Conservation (phyloP, 345 rosid genomes). For the Punica granatum region DNA sequence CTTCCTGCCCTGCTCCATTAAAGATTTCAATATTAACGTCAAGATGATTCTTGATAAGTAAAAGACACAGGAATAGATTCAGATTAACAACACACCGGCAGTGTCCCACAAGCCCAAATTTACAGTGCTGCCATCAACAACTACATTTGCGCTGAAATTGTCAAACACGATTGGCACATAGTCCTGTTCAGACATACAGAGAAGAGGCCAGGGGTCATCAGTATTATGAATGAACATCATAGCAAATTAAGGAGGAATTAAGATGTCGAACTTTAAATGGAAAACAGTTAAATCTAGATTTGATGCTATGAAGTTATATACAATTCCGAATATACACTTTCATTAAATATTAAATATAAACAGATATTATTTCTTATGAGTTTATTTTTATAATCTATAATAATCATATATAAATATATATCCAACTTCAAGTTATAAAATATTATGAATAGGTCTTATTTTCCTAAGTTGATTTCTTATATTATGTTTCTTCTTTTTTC, state of each 20-base stretch:
- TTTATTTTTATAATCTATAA: no score
- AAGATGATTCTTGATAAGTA: not conserved
- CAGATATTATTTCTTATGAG: no score
- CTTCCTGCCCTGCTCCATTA: slow-evolving; percentile 73
- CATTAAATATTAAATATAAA: no score
- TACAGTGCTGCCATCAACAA: slow-evolving; percentile 10
- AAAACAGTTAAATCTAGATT: not conserved
- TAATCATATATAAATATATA: no score
- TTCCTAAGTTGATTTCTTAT: no score
- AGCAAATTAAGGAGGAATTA: not conserved
- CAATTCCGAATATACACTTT: no score
- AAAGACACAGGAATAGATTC: not conserved
- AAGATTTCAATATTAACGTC: slow-evolving; percentile 7
- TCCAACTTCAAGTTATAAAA: no score
- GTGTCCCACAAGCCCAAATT: slow-evolving; percentile 11
- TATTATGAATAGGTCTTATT: no score
- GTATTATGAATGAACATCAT: not conserved
- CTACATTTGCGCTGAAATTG: slow-evolving; percentile 10
- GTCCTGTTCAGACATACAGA: not conserved
- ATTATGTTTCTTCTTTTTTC: no score
- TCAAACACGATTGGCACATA: slow-evolving; percentile 9
- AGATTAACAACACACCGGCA: slow-evolving; percentile 1
- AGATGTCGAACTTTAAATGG: not conserved
- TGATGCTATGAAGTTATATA: no score
- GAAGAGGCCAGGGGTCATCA: not conserved